These are phyloP conservation scores for Taxillus chinensis DNA, from an alignment of 164 flowering plant genomes.

Conservation along the genomic window DNA sequence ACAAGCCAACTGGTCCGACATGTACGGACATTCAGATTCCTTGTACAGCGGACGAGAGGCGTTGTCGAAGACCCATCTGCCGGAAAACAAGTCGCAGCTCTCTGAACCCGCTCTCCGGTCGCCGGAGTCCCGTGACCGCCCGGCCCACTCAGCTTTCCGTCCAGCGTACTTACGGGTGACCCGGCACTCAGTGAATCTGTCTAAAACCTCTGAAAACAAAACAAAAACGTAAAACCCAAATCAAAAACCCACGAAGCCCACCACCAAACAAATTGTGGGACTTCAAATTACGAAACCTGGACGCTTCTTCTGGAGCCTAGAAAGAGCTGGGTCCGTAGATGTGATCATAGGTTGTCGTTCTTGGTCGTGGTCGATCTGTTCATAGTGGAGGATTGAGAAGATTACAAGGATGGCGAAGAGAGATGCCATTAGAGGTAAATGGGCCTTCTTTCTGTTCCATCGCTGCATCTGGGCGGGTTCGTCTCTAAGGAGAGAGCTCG, in stretches of 20 bases:
- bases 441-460: constrained; percentile 39
- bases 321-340: constrained; percentile 13
- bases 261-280: too few relatives aligned
- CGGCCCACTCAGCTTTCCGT: constrained; percentile 21
- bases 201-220: constrained; percentile 33
- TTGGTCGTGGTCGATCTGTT: constrained; percentile 25
- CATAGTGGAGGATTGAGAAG: constrained; percentile 38
- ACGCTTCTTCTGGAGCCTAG: constrained; percentile 7
- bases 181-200: constrained; percentile 56
- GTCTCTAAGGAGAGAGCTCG: too few relatives aligned
- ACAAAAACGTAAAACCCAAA: constrained; percentile 4
- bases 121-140: constrained; percentile 3
- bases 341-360: constrained; percentile 12
- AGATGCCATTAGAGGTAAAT: constrained; percentile 31
- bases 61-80: constrained; percentile 82
- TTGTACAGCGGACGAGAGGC: constrained; percentile 57
- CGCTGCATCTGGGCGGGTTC: constrained; percentile 22
- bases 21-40: constrained; percentile 80
- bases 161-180: constrained; percentile 41
- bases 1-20: constrained; percentile 96
- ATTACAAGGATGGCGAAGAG: constrained; percentile 29
- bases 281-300: constrained; percentile 14
- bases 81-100: constrained; percentile 69
- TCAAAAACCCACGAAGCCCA: constrained; percentile 1
- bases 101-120: constrained; percentile 17